Evolutionary conservation across 768 basidiomycete genomes (phyloP).

Genomic region (Collybia sordida): DNA sequence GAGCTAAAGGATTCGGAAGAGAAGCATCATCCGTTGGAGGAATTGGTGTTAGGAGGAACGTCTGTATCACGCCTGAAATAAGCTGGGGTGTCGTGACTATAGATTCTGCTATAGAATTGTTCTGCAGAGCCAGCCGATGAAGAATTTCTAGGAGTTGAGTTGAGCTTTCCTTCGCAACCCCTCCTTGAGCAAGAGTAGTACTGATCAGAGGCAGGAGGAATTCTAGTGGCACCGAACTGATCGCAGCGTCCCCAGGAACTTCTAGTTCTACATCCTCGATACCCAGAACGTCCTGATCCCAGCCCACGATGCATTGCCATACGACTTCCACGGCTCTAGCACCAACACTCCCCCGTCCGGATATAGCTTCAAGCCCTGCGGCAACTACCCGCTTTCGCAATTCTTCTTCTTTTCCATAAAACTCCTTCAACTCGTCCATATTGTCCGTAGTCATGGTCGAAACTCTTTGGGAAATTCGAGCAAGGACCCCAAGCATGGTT

Average conservation of each 20-base stretch:
- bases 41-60: slow-evolving; percentile 58
- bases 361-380: slow-evolving; percentile 64
- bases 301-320: slow-evolving; percentile 74
- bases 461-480: slow-evolving; percentile 48
- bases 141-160: slow-evolving; percentile 58
- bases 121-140: slow-evolving; percentile 61
- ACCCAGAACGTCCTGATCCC: slow-evolving; percentile 42
- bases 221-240: slow-evolving; percentile 34
- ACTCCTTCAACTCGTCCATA: slow-evolving; percentile 32
- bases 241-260: slow-evolving; percentile 21
- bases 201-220: slow-evolving; percentile 51
- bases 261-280: slow-evolving; percentile 52
- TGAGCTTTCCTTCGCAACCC: slow-evolving; percentile 47
- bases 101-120: slow-evolving; percentile 46
- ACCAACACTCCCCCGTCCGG: slow-evolving; percentile 65
- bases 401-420: slow-evolving; percentile 40
- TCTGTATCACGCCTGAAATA: slow-evolving; percentile 47
- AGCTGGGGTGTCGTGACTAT: slow-evolving; percentile 55
- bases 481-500: slow-evolving; percentile 75
- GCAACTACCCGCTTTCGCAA: slow-evolving; percentile 64
- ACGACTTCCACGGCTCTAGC: slow-evolving; percentile 67
- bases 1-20: slow-evolving; percentile 46
- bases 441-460: slow-evolving; percentile 31
- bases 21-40: slow-evolving; percentile 33
- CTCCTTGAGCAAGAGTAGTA: slow-evolving; percentile 35